Evolutionary conservation across 441 rosid species (phyloP).

Genomic region (Populus hybrid): DNA sequence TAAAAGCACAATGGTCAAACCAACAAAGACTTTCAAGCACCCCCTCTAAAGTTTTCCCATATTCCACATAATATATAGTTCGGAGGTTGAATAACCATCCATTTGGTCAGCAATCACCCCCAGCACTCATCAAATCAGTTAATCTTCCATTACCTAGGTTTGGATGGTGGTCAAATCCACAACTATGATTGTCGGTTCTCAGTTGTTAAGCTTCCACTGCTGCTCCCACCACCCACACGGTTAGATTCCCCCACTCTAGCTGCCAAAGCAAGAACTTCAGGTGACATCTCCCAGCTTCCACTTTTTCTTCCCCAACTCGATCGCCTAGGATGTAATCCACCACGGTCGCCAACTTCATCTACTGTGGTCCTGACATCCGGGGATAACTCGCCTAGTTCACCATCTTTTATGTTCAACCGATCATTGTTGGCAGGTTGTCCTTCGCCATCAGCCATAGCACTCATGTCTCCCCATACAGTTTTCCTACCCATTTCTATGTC

Average conservation of each 20-base stretch:
- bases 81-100: conserved; percentile 13
- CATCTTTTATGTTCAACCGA: conserved; percentile 64
- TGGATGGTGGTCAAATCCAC: conserved; percentile 5
- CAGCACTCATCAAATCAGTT: conserved; percentile 23
- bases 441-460: conserved; percentile 53
- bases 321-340: conserved; percentile 66
- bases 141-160: conserved; percentile 12
- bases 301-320: conserved; percentile 98
- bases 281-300: conserved; percentile 98
- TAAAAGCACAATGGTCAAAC: conserved; percentile 37
- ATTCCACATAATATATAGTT: conserved; percentile 13
- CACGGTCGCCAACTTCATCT: conserved; percentile 60
- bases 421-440: conserved; percentile 51
- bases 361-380: conserved; percentile 65
- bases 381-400: conserved; percentile 65
- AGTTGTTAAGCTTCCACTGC: conserved; percentile 52
- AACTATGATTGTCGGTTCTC: conserved; percentile 44
- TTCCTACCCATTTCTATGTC: conserved; percentile 91
- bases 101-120: conserved; percentile 6
- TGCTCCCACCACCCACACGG: conserved; percentile 47
- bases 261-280: conserved; percentile 86
- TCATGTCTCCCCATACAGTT: conserved; percentile 77
- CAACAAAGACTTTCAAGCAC: conserved; percentile 24
- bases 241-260: conserved; percentile 81
- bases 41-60: conserved; percentile 18